Evolutionary conservation across 768 basidiomycete genomes (phyloP).

Genomic region (Floccularia luteovirens): DNA sequence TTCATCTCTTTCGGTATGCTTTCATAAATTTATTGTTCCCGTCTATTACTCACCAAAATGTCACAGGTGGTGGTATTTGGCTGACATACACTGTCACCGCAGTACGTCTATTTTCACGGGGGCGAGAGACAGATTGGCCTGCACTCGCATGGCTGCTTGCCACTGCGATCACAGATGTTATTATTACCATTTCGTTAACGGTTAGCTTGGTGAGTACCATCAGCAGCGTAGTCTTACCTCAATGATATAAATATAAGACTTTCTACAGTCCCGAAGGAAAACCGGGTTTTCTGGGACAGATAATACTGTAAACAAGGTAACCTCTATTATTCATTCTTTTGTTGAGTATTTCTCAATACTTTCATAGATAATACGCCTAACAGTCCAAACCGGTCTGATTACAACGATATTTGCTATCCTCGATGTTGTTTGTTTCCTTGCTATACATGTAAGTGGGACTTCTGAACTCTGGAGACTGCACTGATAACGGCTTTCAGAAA

Average conservation of each 20-base stretch:
- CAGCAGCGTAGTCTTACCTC: background rate
- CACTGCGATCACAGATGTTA: slow-evolving; percentile 12
- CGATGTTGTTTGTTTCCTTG: slow-evolving; percentile 17
- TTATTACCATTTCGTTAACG: slow-evolving; percentile 14
- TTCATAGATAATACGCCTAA: slow-evolving; percentile 15
- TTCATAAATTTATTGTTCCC: background rate
- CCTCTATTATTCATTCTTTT: no score
- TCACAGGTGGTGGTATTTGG: slow-evolving; percentile 12
- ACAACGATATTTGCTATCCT: slow-evolving; percentile 27
- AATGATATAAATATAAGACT: background rate
- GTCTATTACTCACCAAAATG: background rate
- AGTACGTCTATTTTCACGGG: slow-evolving; percentile 5
- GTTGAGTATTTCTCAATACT: background rate
- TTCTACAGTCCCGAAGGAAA: slow-evolving; percentile 17
- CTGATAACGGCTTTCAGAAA: no score
- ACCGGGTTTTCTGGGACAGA: slow-evolving; percentile 30
- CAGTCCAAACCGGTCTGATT: slow-evolving; percentile 28
- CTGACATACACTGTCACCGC: slow-evolving; percentile 6
- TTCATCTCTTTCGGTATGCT: slow-evolving; percentile 4
- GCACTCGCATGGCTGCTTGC: slow-evolving; percentile 25
- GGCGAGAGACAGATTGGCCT: slow-evolving; percentile 7
- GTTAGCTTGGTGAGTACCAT: slow-evolving; percentile 20
- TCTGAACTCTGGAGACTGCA: no score
- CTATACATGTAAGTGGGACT: slow-evolving; percentile 6
- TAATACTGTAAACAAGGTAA: slow-evolving; percentile 17